Conservation (phyloP, 1,139 yeast genomes). For the Geotrichum bryndzae region DNA sequence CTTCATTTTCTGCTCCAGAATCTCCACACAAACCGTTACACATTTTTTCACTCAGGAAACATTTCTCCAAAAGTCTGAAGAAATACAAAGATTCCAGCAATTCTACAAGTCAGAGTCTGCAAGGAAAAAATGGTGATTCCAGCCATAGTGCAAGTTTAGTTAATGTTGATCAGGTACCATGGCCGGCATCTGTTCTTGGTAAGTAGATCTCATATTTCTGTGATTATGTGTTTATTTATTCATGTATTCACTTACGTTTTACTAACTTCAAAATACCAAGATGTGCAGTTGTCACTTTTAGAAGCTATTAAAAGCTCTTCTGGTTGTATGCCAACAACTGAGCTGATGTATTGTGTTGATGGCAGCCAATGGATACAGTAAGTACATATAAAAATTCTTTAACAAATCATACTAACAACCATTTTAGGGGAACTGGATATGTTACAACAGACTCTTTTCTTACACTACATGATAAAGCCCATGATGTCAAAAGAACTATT, state of each 20-base stretch:
- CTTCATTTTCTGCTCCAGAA: neutral
- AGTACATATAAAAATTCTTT: neutral
- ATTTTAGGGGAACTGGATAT: conserved; percentile 4
- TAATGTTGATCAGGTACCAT: too few species aligned
- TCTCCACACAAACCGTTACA: neutral
- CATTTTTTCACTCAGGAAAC: neutral
- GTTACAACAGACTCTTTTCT: conserved; percentile 5
- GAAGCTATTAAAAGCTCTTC: neutral
- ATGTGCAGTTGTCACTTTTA: neutral
- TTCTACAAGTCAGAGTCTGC: too few species aligned
- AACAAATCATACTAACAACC: neutral
- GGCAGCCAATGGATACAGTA: conserved; percentile 8
- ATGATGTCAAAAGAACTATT: conserved; percentile 3
- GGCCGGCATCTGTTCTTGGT: too few species aligned
- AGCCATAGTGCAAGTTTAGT: too few species aligned
- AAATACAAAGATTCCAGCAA: too few species aligned
- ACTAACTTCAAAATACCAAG: neutral
- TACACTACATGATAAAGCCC: conserved; percentile 6
- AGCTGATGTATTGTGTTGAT: conserved; percentile 3
- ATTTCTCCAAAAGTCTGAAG: neutral
- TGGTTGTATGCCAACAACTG: neutral
- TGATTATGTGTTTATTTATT: neutral
- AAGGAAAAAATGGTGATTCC: neutral
- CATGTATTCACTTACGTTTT: neutral
- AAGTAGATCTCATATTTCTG: too few species aligned